These are phyloP conservation scores for Arabidopsis lyrata DNA, from an alignment of 441 rosid species.

Conservation along the genomic window DNA sequence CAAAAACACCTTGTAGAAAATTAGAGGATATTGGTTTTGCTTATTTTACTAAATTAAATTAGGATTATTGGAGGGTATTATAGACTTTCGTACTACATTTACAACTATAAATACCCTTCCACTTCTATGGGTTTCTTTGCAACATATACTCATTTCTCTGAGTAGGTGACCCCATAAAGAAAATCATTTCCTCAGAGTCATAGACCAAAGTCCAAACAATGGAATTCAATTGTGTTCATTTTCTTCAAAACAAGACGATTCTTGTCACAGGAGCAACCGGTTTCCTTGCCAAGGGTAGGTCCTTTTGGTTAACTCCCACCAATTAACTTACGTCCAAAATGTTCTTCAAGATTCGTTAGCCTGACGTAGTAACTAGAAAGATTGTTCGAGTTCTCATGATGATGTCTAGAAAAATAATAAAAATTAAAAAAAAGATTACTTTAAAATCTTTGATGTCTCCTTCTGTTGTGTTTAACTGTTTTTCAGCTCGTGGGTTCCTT, in stretches of 20 bases:
- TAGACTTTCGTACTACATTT: neutral
- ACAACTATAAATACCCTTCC: constrained; percentile 25
- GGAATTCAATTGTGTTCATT: constrained; percentile 32
- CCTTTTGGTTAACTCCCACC: neutral
- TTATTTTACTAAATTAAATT: neutral
- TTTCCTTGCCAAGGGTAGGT: constrained; percentile 44
- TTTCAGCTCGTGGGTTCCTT: no score
- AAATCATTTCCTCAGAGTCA: neutral
- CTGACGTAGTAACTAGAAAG: no score
- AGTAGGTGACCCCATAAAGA: neutral
- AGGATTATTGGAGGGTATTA: constrained; percentile 13
- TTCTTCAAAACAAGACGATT: constrained; percentile 41
- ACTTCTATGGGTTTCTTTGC: neutral
- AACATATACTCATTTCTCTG: neutral
- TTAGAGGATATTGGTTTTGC: neutral
- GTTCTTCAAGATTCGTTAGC: neutral
- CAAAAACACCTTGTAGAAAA: neutral
- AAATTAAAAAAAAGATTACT: no score
- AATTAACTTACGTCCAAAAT: no score
- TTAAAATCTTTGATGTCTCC: no score
- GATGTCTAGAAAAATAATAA: no score
- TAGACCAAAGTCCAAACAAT: constrained; percentile 9
- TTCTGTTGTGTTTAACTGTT: no score
- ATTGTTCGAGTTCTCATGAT: no score
- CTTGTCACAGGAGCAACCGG: constrained; percentile 45